Percentiles rank a stretch among this genome's conserved stretches.
Conservation (phyloP, 139 green algal species). For the Asterochloris erici region DNA sequence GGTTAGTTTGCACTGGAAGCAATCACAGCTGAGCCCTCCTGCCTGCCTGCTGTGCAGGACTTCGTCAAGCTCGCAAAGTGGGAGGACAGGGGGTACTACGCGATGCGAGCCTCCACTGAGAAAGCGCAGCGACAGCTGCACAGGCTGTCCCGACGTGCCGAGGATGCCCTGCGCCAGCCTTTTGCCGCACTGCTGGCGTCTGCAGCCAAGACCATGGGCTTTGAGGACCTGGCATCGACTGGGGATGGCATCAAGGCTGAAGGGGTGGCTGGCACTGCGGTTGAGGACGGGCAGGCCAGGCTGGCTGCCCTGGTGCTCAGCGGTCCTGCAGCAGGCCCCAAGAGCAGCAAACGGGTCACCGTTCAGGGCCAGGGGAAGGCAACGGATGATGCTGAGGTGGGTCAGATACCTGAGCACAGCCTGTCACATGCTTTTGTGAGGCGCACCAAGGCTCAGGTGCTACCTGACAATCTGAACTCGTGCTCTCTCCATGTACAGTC, state of each 20-base stretch:
- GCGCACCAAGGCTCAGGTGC: too few species aligned
- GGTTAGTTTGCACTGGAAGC: background rate
- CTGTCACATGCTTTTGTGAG: too few species aligned
- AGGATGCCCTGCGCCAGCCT: constrained; percentile 50
- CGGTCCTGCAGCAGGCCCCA: too few species aligned
- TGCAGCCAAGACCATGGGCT: constrained; percentile 13
- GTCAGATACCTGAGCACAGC: too few species aligned
- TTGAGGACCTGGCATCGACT: constrained; percentile 11
- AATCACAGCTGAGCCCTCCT: background rate
- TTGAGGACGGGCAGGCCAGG: too few species aligned
- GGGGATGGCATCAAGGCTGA: background rate
- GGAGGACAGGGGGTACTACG: constrained; percentile 95
- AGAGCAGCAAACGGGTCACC: too few species aligned
- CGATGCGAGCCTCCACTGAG: constrained; percentile 73
- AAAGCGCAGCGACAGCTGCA: constrained; percentile 88
- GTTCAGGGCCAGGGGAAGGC: too few species aligned
- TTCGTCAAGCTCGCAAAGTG: constrained; percentile 95
- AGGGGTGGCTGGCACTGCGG: background rate
- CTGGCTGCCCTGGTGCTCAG: too few species aligned
- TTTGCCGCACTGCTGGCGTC: constrained; percentile 45
- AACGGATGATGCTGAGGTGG: too few species aligned
- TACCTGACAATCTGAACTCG: too few species aligned
- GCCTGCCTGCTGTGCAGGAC: constrained; percentile 45
- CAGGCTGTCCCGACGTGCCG: constrained; percentile 42
- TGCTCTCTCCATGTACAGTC: too few species aligned